Percentiles rank a stretch among this genome's conserved stretches.
Evolutionary conservation across 2,329 filamentous ascomycete genomes (phyloP).

Genomic region (Clonostachys sp.): DNA sequence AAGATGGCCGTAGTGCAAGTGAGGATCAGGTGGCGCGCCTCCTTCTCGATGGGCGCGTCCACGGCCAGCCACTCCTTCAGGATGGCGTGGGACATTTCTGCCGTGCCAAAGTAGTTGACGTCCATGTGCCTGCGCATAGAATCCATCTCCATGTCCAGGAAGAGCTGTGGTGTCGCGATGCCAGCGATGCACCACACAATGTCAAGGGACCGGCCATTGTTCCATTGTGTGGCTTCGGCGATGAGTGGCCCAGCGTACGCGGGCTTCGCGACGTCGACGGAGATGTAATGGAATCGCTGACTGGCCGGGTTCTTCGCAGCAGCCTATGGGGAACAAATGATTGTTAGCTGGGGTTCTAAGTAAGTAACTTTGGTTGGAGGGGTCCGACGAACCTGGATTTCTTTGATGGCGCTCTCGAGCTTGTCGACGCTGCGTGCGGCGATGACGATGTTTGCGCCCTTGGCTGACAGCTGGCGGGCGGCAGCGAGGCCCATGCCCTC

Average conservation of each 20-base stretch:
- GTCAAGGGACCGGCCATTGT: conserved; percentile 68
- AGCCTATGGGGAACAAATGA: conserved; percentile 33
- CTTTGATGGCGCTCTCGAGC: conserved; percentile 64
- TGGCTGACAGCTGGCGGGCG: conserved; percentile 69
- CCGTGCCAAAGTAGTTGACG: conserved; percentile 83
- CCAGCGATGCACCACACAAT: conserved; percentile 91
- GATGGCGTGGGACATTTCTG: conserved; percentile 80
- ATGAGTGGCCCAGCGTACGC: conserved; percentile 68
- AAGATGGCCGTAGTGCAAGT: conserved; percentile 76
- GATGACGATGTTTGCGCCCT: conserved; percentile 83
- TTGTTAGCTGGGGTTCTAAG: neutral
- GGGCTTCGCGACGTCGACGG: conserved; percentile 72
- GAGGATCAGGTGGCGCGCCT: conserved; percentile 77
- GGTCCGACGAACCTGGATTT: conserved; percentile 50
- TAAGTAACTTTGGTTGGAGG: conserved; percentile 1
- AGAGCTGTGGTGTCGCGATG: conserved; percentile 67
- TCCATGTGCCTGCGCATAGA: conserved; percentile 78
- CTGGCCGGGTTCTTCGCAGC: conserved; percentile 58
- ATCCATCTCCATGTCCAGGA: conserved; percentile 66
- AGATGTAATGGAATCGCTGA: conserved; percentile 81
- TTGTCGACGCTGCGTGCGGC: conserved; percentile 74
- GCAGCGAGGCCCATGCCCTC: conserved; percentile 84
- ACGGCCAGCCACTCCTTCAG: conserved; percentile 69
- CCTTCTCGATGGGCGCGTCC: conserved; percentile 30
- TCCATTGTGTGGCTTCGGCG: conserved; percentile 72